These are phyloP conservation scores for Xylaria acuta DNA, from an alignment of 495 filamentous ascomycete species.

Conservation along the genomic window DNA sequence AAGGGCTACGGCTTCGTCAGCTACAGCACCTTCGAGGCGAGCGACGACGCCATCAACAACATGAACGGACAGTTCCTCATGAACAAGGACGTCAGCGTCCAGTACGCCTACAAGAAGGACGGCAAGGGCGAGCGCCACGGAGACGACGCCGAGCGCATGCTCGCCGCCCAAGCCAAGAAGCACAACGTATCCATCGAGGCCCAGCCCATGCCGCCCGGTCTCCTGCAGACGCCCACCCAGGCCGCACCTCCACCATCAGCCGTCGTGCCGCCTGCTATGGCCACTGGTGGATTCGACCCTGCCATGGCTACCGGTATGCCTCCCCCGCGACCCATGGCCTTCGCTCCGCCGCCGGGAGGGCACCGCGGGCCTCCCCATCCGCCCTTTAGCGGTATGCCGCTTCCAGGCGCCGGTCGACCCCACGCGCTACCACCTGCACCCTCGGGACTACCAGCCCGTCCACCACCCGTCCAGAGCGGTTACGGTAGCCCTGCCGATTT, in stretches of 20 bases:
- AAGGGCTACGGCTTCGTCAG: slow-evolving; percentile 98
- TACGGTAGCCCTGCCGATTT: slow-evolving; percentile 80
- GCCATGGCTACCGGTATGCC: slow-evolving; percentile 36
- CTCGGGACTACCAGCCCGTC: slow-evolving; percentile 77
- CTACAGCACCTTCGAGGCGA: slow-evolving; percentile 92
- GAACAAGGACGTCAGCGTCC: slow-evolving; percentile 93
- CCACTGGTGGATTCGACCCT: slow-evolving; percentile 39
- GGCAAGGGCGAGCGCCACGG: slow-evolving; percentile 97
- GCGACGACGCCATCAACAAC: slow-evolving; percentile 85
- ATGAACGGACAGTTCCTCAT: slow-evolving; percentile 98
- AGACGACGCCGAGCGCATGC: slow-evolving; percentile 89
- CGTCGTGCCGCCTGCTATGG: slow-evolving; percentile 37
- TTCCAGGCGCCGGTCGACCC: slow-evolving; percentile 38
- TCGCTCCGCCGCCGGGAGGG: slow-evolving; percentile 45
- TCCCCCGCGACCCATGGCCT: slow-evolving; percentile 38
- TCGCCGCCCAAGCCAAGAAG: slow-evolving; percentile 91
- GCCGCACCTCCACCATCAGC: slow-evolving; percentile 38
- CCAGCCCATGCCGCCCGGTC: slow-evolving; percentile 64
- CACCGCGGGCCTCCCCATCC: slow-evolving; percentile 53
- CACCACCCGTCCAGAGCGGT: slow-evolving; percentile 77
- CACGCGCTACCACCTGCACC: slow-evolving; percentile 66
- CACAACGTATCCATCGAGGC: slow-evolving; percentile 84
- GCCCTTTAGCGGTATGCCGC: slow-evolving; percentile 36
- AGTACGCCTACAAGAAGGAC: slow-evolving; percentile 99
- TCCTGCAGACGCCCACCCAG: slow-evolving; percentile 51